Evolutionary conservation across 805 yeast genomes (phyloP), one percentile per base, ranked within the genome.

Genomic region (Wickerhamiella sergipiensis): DNA sequence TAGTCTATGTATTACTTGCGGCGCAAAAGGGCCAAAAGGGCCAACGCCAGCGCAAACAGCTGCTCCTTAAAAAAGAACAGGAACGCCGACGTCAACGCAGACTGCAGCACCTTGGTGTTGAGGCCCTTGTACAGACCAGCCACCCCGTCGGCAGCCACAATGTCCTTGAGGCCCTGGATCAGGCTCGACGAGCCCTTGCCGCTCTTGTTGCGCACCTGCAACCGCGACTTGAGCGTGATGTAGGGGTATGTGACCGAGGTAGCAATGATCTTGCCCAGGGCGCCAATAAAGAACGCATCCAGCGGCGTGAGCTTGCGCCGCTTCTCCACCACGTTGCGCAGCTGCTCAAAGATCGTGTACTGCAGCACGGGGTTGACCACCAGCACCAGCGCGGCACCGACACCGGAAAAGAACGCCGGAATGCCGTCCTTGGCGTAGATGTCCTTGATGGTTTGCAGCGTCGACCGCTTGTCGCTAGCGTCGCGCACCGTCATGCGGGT

Each of bases 291-390:
- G 61, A 89, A 85, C 4, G 95, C 95, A 67, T 87, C 87, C 31
- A 74, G 57, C 3, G 95, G 79, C 6, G 83, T 76, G 49, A 68
- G 64, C 49, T 80, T 78, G 43, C 78, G 75, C 40, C 68, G 71
- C 52, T 74, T 78, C 50, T 79, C 71, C 17, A 88, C 72, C 18
- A 74, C 58, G 58, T 84, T 85, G 62, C 83, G 81, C 60, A 85
- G 66, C 67, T 88, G 95, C 68, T 89, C 97, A 65, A 83, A 89
- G 45, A 87, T 78, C 47, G 96, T 85, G 71, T 88, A 89, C 67
- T 89, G 96, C 57, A 89, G 81, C 53, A 89, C 83, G 42, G 97
- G 97, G 66, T 89, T 89, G 55, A 81, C 61, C 48, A 89, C 96
- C 53, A 89, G 73, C 47, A 87, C 79, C 61, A 89, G 73, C 1